These are phyloP conservation scores for Bacterosira constricta DNA, from an alignment of 108 stramenopile genomes.

Conservation along the genomic window DNA sequence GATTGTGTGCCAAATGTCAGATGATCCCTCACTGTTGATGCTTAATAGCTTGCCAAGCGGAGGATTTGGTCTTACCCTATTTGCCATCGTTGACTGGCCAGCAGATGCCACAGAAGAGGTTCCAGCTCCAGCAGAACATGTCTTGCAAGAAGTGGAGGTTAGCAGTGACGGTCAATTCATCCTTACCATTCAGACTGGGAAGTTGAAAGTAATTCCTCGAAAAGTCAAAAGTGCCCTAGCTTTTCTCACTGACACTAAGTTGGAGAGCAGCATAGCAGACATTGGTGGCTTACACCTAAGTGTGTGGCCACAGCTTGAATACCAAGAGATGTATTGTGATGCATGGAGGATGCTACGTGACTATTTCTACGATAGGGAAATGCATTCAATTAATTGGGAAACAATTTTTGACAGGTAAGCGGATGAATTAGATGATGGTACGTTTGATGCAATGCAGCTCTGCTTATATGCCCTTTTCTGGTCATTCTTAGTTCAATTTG, in stretches of 20 bases:
- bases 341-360: constrained; percentile 76
- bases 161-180: constrained; percentile 49
- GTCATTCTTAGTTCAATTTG: too few relatives aligned
- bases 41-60: neutral
- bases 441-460: too few relatives aligned
- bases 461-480: too few relatives aligned
- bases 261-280: constrained; percentile 7
- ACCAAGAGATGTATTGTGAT: constrained; percentile 73
- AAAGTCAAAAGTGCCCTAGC: constrained; percentile 3
- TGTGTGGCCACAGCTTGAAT: constrained; percentile 73
- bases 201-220: constrained; percentile 39
- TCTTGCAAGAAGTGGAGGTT: constrained; percentile 11
- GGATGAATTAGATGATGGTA: constrained; percentile 83
- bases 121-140: neutral
- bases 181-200: constrained; percentile 10
- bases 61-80: constrained; percentile 30
- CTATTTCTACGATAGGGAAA: constrained; percentile 71
- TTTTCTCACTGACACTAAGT: constrained; percentile 11
- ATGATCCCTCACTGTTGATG: constrained; percentile 55
- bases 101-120: constrained; percentile 46
- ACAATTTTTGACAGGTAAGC: constrained; percentile 64
- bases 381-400: constrained; percentile 68
- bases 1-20: constrained; percentile 57
- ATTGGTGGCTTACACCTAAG: neutral
- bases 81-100: constrained; percentile 50